phyloP scores from a whole-genome alignment of 768 basidiomycete species.

The Suillus americanus region DNA sequence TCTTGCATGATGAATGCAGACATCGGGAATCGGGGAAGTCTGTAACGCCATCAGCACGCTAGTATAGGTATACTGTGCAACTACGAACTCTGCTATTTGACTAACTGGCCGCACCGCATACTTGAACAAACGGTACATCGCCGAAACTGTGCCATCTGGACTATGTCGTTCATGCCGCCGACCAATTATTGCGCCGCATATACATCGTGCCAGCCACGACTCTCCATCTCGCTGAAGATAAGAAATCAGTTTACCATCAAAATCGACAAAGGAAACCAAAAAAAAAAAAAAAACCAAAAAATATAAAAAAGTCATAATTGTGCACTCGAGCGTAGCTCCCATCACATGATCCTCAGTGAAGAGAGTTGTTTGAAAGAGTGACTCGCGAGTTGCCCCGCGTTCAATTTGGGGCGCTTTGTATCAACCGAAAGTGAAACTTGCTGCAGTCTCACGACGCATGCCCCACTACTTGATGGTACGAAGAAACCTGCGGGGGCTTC shows the following conservation, averaged over 20 bases:
- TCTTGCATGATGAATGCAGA: conserved; percentile 91
- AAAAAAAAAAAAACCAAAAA: conserved; percentile 9
- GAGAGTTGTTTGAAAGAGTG: conserved; percentile 88
- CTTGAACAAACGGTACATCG: conserved; percentile 75
- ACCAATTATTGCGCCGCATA: conserved; percentile 84
- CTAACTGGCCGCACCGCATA: conserved; percentile 78
- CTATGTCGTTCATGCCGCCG: conserved; percentile 55
- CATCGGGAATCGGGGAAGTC: conserved; percentile 52
- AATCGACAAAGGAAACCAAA: conserved; percentile 16
- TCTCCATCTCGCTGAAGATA: conserved; percentile 52
- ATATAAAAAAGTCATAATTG: conserved; percentile 40
- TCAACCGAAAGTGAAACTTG: conserved; percentile 67
- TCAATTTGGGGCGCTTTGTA: conserved; percentile 91
- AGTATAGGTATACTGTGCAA: background rate
- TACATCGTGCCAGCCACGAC: conserved; percentile 67
- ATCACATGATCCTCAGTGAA: conserved; percentile 62
- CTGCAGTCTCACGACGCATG: conserved; percentile 29
- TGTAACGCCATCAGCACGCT: conserved; percentile 15
- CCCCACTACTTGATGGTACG: conserved; percentile 18
- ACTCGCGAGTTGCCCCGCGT: conserved; percentile 23
- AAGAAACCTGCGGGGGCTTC: conserved; percentile 65
- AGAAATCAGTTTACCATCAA: conserved; percentile 13
- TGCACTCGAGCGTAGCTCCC: conserved; percentile 91
- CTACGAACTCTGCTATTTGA: conserved; percentile 58
- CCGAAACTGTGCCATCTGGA: conserved; percentile 30